Percentiles rank a stretch among this genome's conserved stretches.
phyloP scores from a whole-genome alignment of 139 green algal genomes.

The Chlorella sp. region DNA sequence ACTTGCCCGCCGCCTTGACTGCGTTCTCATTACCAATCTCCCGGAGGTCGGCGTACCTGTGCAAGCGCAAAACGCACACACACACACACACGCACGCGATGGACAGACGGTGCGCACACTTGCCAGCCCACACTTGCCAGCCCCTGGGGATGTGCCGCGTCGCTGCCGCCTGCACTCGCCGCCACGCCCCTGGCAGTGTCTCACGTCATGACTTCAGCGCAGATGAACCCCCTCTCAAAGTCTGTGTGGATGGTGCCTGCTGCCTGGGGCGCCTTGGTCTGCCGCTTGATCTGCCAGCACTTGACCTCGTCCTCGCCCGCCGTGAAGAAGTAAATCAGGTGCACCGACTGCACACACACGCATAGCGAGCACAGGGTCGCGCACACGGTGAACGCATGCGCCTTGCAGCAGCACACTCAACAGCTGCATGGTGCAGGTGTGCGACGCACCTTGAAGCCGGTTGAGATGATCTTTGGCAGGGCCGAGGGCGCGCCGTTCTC shows the following conservation, averaged over 20 bases:
- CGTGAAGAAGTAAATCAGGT: slow-evolving; percentile 99
- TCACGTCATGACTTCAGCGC: slow-evolving; percentile 84
- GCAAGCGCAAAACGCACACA: neutral
- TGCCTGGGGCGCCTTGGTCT: slow-evolving; percentile 85
- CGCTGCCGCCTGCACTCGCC: too few species aligned
- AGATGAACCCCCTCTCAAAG: slow-evolving; percentile 99
- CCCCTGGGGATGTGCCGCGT: too few species aligned
- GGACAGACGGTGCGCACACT: too few species aligned
- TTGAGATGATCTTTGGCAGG: slow-evolving; percentile 95
- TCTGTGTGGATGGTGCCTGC: slow-evolving; percentile 96
- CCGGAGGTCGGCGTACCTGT: slow-evolving; percentile 76
- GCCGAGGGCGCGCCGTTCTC: slow-evolving; percentile 32
- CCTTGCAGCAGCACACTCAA: neutral
- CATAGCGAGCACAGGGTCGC: neutral
- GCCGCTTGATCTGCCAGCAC: slow-evolving; percentile 88
- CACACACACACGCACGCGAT: too few species aligned
- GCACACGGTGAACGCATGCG: neutral
- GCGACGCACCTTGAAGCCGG: slow-evolving; percentile 77
- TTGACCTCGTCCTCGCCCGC: slow-evolving; percentile 93
- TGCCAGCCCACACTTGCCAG: too few species aligned
- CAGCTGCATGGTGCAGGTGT: too few species aligned
- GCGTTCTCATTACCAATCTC: slow-evolving; percentile 70
- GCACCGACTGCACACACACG: slow-evolving; percentile 24
- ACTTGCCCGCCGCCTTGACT: slow-evolving; percentile 94
- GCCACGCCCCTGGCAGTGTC: too few species aligned